phyloP scores from a whole-genome alignment of 2,329 filamentous ascomycete genomes.

The Xylariaceae sp. region DNA sequence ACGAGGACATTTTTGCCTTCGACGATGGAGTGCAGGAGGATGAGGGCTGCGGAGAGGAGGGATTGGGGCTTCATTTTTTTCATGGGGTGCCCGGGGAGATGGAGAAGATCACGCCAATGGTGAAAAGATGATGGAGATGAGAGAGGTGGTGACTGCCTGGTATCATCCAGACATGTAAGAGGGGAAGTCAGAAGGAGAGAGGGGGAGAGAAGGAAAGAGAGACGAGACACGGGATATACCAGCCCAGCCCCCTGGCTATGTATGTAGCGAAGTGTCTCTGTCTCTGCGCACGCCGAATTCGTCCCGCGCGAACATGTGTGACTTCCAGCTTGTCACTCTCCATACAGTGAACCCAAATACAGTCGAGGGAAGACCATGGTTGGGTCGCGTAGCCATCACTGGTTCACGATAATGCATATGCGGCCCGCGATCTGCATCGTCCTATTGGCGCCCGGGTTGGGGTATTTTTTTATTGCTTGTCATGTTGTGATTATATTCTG shows the following conservation, averaged over 20 bases:
- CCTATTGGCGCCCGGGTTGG: too few species aligned
- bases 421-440: not conserved
- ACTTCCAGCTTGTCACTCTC: not conserved
- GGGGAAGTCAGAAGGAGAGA: not conserved
- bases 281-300: not conserved
- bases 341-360: not conserved
- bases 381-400: not conserved
- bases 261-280: not conserved
- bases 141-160: not conserved
- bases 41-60: conserved; percentile 20
- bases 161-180: not conserved
- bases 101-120: not conserved
- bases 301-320: not conserved
- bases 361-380: not conserved
- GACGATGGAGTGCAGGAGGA: conserved; percentile 20
- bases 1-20: conserved; percentile 31
- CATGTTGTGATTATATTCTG: too few species aligned
- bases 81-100: not conserved
- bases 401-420: not conserved
- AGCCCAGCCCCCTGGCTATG: not conserved
- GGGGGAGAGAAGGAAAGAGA: not conserved
- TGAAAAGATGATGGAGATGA: not conserved
- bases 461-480: too few species aligned
- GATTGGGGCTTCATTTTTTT: conserved; percentile 23
- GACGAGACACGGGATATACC: not conserved